phyloP scores from a whole-genome alignment of 371 early-diverging fungal genomes.

The Lichtheimia corymbifera region DNA sequence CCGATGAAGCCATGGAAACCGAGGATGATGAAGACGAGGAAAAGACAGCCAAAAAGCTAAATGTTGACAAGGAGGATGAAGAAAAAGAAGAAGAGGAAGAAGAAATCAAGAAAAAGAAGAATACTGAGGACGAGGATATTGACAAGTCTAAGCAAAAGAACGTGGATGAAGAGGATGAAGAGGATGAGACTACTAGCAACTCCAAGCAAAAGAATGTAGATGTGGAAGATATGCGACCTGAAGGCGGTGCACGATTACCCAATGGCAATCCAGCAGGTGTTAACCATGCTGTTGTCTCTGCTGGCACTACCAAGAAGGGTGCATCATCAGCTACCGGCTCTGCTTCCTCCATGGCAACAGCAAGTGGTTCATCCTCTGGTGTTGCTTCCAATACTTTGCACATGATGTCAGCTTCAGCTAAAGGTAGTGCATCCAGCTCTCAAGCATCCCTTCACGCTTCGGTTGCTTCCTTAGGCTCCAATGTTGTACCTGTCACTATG shows the following conservation, averaged over 20 bases:
- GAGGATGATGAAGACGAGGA: slow-evolving; percentile 11
- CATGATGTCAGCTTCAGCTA: slow-evolving; percentile 8
- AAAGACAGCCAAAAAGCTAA: slow-evolving; percentile 3
- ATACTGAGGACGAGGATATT: neutral
- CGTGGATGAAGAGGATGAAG: neutral
- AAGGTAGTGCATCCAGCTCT: slow-evolving; percentile 1
- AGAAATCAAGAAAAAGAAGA: slow-evolving; percentile 1
- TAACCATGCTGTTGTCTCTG: slow-evolving; percentile 5
- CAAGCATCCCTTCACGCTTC: neutral
- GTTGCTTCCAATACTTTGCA: slow-evolving; percentile 7
- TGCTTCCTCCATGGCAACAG: slow-evolving; percentile 7
- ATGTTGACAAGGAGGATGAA: slow-evolving; percentile 1
- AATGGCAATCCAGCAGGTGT: neutral
- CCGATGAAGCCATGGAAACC: slow-evolving; percentile 10
- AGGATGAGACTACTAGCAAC: neutral
- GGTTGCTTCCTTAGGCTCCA: neutral
- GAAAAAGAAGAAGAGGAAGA: slow-evolving; percentile 2
- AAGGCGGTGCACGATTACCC: neutral
- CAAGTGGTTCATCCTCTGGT: slow-evolving; percentile 4
- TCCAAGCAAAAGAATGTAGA: slow-evolving; percentile 6
- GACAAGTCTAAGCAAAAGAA: slow-evolving; percentile 1
- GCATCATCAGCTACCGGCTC: slow-evolving; percentile 4
- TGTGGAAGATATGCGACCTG: slow-evolving; percentile 1
- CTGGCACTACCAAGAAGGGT: neutral
- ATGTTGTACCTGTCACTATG: slow-evolving; percentile 6